phyloP scores from a whole-genome alignment of 805 yeast genomes.

The Debaryomyces tyrocola region DNA sequence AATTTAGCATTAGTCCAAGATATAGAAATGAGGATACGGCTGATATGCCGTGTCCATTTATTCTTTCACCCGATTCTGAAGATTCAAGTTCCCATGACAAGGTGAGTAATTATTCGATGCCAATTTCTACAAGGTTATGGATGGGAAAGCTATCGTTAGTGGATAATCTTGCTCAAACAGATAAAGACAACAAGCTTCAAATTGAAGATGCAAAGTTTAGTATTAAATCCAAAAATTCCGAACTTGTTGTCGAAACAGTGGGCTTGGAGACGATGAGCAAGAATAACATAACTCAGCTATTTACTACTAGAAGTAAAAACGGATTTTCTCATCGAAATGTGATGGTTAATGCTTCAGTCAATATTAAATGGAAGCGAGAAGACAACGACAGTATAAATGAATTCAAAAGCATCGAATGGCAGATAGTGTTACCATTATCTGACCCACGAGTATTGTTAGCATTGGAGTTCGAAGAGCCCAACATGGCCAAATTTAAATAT shows the following conservation, averaged over 20 bases:
- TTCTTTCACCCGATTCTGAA: constrained; percentile 17
- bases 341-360: constrained; percentile 21
- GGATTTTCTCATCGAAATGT: constrained; percentile 42
- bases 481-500: constrained; percentile 39
- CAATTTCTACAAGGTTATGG: constrained; percentile 33
- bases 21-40: constrained; percentile 19
- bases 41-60: constrained; percentile 41
- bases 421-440: constrained; percentile 56
- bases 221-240: constrained; percentile 26
- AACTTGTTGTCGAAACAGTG: constrained; percentile 19
- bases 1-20: constrained; percentile 25
- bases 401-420: constrained; percentile 44
- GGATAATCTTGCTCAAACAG: constrained; percentile 3
- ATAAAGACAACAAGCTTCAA: constrained; percentile 13
- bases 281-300: constrained; percentile 15
- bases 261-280: constrained; percentile 1
- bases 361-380: constrained; percentile 35
- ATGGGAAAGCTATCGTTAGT: constrained; percentile 15
- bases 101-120: constrained; percentile 21
- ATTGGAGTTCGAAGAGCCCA: constrained; percentile 17
- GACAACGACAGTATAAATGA: constrained; percentile 19
- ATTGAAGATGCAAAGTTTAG: constrained; percentile 15
- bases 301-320: constrained; percentile 37
- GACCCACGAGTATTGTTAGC: constrained; percentile 67
- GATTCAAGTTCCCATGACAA: constrained; percentile 1